These are phyloP conservation scores for Nicotiana paniculata DNA, from an alignment of 257 asterid genomes.

Conservation along the genomic window DNA sequence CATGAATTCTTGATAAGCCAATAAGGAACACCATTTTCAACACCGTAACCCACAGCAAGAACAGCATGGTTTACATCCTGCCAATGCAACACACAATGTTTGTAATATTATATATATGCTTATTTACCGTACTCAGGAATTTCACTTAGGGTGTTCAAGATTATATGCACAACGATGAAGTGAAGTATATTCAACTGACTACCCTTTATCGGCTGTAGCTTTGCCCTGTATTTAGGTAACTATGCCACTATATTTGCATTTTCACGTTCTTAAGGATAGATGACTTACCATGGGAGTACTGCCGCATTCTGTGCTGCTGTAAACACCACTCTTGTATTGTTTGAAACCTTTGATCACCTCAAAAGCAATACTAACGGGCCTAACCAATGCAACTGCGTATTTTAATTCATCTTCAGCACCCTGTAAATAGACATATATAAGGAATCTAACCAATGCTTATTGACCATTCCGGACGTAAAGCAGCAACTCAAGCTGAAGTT, in stretches of 20 bases:
- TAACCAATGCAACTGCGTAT: slow-evolving; percentile 72
- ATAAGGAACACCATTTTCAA: slow-evolving; percentile 70
- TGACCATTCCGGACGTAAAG: background rate
- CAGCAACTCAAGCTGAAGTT: background rate
- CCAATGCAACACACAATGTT: background rate
- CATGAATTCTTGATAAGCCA: slow-evolving; percentile 97
- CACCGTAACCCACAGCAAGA: slow-evolving; percentile 90
- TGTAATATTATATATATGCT: background rate
- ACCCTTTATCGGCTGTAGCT: no score
- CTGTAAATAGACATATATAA: slow-evolving; percentile 25
- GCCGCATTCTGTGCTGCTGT: slow-evolving; percentile 62
- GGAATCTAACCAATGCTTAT: background rate
- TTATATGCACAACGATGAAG: no score
- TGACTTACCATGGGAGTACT: slow-evolving; percentile 57
- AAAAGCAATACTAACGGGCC: slow-evolving; percentile 91
- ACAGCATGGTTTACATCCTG: slow-evolving; percentile 99
- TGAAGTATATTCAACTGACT: no score
- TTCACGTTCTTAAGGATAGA: background rate
- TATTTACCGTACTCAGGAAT: no score
- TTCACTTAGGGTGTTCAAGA: no score
- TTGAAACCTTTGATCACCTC: slow-evolving; percentile 56
- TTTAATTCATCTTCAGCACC: slow-evolving; percentile 86
- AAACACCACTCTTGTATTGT: slow-evolving; percentile 61
- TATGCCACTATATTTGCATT: background rate
- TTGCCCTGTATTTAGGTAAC: background rate